These are phyloP conservation scores for Serendipita vermifera DNA, from an alignment of 768 basidiomycete species.

Conservation along the genomic window DNA sequence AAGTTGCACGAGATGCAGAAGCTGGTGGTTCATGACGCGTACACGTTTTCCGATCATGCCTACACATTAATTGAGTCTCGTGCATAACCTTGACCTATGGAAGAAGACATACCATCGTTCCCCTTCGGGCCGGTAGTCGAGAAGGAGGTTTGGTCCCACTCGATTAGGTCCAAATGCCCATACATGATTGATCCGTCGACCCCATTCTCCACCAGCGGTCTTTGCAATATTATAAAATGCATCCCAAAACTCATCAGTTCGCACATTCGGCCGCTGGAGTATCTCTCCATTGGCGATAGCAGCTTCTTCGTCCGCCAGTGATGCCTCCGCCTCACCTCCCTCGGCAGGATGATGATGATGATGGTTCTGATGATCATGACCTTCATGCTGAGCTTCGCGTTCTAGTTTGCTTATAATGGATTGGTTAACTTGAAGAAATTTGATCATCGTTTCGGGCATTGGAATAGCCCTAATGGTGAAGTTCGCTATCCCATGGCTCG, in stretches of 20 bases:
- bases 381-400: constrained; percentile 30
- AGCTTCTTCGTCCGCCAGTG: constrained; percentile 20
- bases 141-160: constrained; percentile 72
- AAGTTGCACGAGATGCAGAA: neutral
- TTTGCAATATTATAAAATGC: constrained; percentile 49
- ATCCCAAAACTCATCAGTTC: constrained; percentile 68
- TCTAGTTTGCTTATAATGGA: constrained; percentile 48
- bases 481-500: constrained; percentile 55
- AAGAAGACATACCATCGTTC: constrained; percentile 2
- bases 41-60: constrained; percentile 1
- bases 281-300: constrained; percentile 45
- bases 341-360: constrained; percentile 16
- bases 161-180: constrained; percentile 90
- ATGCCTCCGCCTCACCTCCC: constrained; percentile 21
- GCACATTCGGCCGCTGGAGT: constrained; percentile 46
- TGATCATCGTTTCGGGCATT: constrained; percentile 53
- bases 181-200: constrained; percentile 48
- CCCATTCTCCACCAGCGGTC: constrained; percentile 69
- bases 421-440: constrained; percentile 68
- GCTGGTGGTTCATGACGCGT: neutral
- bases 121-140: constrained; percentile 40
- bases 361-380: constrained; percentile 11
- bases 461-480: constrained; percentile 79
- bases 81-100: too few species aligned
- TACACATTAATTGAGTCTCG: too few species aligned